Percentiles rank a stretch among this genome's conserved stretches.
These are phyloP conservation scores for Trichocladium antarcticum DNA, from an alignment of 495 filamentous ascomycete genomes.

Conservation along the genomic window DNA sequence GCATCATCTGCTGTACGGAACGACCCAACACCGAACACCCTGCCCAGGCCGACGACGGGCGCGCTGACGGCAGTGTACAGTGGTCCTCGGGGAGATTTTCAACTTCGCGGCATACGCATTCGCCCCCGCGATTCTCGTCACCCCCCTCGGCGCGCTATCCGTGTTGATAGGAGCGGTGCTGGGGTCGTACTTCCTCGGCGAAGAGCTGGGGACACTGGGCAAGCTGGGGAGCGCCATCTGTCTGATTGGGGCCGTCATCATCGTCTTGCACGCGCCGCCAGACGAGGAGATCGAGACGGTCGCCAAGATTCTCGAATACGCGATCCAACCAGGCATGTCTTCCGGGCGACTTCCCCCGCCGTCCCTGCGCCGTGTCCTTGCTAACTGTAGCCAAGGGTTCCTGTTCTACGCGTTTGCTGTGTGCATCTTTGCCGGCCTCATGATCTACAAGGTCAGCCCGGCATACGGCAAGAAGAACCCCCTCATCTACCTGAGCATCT, in stretches of 20 bases:
- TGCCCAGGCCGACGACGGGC: neutral
- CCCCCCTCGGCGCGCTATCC: conserved; percentile 81
- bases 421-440: conserved; percentile 65
- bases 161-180: conserved; percentile 92
- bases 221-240: conserved; percentile 94
- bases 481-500: conserved; percentile 90
- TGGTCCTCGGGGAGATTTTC: conserved; percentile 79
- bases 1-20: conserved; percentile 70
- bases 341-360: neutral
- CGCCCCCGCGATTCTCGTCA: conserved; percentile 93
- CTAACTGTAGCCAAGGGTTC: conserved; percentile 54
- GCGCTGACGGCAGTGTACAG: conserved; percentile 26
- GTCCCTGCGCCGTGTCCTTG: neutral
- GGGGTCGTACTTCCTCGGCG: conserved; percentile 86
- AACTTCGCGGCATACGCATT: conserved; percentile 98
- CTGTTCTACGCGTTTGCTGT: conserved; percentile 70
- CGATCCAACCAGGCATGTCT: conserved; percentile 70
- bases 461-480: conserved; percentile 88
- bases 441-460: conserved; percentile 92
- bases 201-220: conserved; percentile 76
- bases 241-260: conserved; percentile 90
- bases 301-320: conserved; percentile 78
- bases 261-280: conserved; percentile 91
- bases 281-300: conserved; percentile 82
- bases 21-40: neutral